Evolutionary conservation across 2,329 filamentous ascomycete genomes (phyloP).

Genomic region (Botrytis paeoniae): DNA sequence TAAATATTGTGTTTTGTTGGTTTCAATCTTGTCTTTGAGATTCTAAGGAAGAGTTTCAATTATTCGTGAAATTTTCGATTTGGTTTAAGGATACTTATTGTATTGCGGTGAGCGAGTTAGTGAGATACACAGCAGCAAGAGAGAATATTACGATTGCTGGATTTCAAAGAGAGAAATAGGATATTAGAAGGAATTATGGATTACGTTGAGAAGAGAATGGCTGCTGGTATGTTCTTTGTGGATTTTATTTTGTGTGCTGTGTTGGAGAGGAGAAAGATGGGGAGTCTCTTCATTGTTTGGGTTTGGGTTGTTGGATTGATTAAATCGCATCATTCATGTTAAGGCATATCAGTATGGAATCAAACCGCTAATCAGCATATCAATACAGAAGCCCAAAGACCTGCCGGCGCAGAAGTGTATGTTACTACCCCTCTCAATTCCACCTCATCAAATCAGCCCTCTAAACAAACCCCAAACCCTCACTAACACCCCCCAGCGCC

Average conservation of each 20-base stretch:
- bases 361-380: slow-evolving; percentile 19
- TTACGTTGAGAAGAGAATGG: slow-evolving; percentile 40
- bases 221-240: slow-evolving; percentile 28
- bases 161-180: background rate
- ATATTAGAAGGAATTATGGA: slow-evolving; percentile 30
- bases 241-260: background rate
- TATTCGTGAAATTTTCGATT: background rate
- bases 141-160: background rate
- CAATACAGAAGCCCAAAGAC: slow-evolving; percentile 33
- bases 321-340: background rate
- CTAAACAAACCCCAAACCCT: background rate
- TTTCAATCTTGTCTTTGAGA: background rate
- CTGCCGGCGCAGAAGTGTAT: slow-evolving; percentile 36
- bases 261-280: background rate
- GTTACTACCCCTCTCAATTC: slow-evolving; percentile 3
- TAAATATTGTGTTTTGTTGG: background rate
- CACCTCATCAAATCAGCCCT: background rate
- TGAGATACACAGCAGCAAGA: background rate
- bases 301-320: background rate
- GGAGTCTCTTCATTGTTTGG: background rate
- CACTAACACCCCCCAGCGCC: slow-evolving; percentile 24
- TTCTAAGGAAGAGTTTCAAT: background rate
- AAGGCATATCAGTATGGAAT: background rate
- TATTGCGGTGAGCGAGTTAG: background rate
- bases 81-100: background rate